Evolutionary conservation across 345 rosid genomes (phyloP).

Genomic region (Camelina laxa): DNA sequence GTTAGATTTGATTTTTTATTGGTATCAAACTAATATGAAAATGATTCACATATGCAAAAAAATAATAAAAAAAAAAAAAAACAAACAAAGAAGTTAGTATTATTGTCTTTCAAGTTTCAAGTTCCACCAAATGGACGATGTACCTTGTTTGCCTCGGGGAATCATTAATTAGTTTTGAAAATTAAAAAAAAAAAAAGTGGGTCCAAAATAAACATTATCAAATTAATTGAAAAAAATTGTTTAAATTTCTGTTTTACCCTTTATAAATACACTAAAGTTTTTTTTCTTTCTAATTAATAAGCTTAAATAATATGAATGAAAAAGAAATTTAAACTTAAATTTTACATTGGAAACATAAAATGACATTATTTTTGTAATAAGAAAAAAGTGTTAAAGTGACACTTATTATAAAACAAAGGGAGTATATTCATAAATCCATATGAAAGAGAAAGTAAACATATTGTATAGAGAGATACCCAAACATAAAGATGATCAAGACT

Average conservation of each 20-base stretch:
- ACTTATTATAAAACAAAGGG: too few species aligned
- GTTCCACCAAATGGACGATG: constrained; percentile 35
- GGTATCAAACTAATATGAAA: constrained; percentile 15
- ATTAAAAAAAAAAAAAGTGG: constrained; percentile 31
- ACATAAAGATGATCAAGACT: constrained; percentile 6
- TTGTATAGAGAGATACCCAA: constrained; percentile 1
- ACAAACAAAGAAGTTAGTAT: background rate
- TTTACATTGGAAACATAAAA: too few species aligned
- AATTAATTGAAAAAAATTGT: too few species aligned
- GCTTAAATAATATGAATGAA: too few species aligned
- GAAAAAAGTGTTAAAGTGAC: too few species aligned
- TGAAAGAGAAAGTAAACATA: constrained; percentile 7
- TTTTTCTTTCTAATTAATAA: too few species aligned
- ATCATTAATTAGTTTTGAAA: constrained; percentile 33
- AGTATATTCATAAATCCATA: too few species aligned
- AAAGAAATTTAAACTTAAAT: too few species aligned
- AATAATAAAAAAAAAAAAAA: background rate
- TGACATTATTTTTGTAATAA: too few species aligned
- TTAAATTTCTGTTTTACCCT: too few species aligned
- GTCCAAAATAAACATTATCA: constrained; percentile 28
- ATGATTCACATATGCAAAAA: constrained; percentile 3
- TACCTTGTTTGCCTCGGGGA: constrained; percentile 24
- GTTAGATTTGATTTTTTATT: background rate
- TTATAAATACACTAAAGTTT: too few species aligned
- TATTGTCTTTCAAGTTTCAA: constrained; percentile 25